Evolutionary conservation across 1,139 yeast species (phyloP), one percentile per base, ranked within the genome.

Genomic region (Yamadazyma songkhlaensis): DNA sequence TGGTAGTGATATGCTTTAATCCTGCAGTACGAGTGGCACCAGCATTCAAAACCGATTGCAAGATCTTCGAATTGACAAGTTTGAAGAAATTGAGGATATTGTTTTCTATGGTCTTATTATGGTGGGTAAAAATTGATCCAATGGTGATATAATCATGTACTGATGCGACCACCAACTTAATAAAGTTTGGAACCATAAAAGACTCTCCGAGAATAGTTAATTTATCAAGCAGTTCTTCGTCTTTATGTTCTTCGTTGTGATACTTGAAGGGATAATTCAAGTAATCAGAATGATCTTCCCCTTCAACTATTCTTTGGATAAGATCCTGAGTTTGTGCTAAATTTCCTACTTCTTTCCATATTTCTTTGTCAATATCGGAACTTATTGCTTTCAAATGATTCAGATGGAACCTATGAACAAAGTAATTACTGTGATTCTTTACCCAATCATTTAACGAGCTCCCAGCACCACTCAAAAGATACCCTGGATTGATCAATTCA

Each of bases 21-120:
- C 88, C 89, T 0, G 90, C 88, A 0, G 88, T 77, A 44, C 80
- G 64, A 1, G 87, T 83, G 0, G 94, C 94, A 25, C 87, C 88
- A 1, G 92, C 90, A 32, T 83, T 84, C 30, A 85, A 62, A 32
- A 85, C 82, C 3, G 87, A 75, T 47, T 79, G 80, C 4, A 77
- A 73, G 4, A 79, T 64, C 42, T 79, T 76, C 9, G 78, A 61
- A 49, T 83, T 82, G 55, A 77, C 62, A 13, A 74, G 56, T 42
- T 75, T 70, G 39, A 82, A 58, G 37, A 77, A 66, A 35, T 75
- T 84, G 30, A 77, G 51, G 22, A 81, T 44, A 45, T 74, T 72
- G 12, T 62, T 57, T 31, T 72, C 68, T 17, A 77, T 57, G 3
- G 51, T 43, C 1, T 54, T 42, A 5, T 56, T 48, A 11, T 60